Evolutionary conservation across 2,329 filamentous ascomycete genomes (phyloP).

Genomic region (Trichoderma hamatum): DNA sequence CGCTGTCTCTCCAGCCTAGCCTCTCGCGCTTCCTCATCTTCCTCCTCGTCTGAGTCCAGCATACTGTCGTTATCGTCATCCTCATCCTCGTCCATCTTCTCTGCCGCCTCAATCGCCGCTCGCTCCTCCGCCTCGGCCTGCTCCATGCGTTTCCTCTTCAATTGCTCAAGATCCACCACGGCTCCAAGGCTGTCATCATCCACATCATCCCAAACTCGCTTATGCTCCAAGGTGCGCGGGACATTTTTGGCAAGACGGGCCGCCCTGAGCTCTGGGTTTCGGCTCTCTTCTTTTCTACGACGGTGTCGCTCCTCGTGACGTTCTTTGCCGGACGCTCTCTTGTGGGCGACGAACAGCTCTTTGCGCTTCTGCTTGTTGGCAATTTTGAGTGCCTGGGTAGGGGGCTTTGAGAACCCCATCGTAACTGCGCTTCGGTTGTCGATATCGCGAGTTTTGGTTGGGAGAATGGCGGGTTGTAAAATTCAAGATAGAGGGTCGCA

Average conservation of each 20-base stretch:
- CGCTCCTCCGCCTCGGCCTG: slow-evolving; percentile 57
- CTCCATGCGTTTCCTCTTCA: slow-evolving; percentile 60
- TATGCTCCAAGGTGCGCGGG: slow-evolving; percentile 79
- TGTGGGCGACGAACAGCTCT: slow-evolving; percentile 76
- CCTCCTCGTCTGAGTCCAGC: slow-evolving; percentile 62
- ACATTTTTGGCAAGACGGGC: slow-evolving; percentile 77
- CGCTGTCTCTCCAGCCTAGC: slow-evolving; percentile 48
- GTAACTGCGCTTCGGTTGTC: slow-evolving; percentile 6
- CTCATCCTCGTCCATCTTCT: slow-evolving; percentile 53
- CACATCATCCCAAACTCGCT: slow-evolving; percentile 86
- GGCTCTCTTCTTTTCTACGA: slow-evolving; percentile 82
- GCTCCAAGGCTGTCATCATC: slow-evolving; percentile 62
- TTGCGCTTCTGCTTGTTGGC: slow-evolving; percentile 81
- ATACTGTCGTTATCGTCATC: slow-evolving; percentile 73
- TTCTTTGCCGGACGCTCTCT: slow-evolving; percentile 72
- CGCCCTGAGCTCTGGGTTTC: slow-evolving; percentile 74
- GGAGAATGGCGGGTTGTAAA: slow-evolving; percentile 22
- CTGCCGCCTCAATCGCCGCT: slow-evolving; percentile 49
- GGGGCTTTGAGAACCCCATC: slow-evolving; percentile 44
- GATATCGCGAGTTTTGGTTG: neutral
- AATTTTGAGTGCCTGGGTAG: slow-evolving; percentile 49
- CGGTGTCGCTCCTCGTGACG: slow-evolving; percentile 77
- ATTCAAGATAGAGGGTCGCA: slow-evolving; percentile 8
- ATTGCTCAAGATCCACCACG: slow-evolving; percentile 60
- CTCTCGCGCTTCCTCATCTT: slow-evolving; percentile 53